phyloP scores from a whole-genome alignment of 352 stramenopile species.

The Pelagophyceae sp. region DNA sequence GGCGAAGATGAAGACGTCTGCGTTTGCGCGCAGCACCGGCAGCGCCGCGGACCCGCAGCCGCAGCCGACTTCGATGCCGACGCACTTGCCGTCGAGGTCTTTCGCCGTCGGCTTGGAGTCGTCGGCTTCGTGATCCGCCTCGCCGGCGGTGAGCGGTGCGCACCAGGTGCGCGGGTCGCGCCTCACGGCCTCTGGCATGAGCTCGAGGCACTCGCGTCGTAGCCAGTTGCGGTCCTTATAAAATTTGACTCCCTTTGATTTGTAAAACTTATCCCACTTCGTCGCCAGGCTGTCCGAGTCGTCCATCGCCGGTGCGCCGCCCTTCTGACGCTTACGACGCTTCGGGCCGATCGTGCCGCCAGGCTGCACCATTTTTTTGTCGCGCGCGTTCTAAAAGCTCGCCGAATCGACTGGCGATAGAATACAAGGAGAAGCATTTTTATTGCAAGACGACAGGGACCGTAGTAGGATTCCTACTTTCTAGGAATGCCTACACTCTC shows the following conservation, averaged over 20 bases:
- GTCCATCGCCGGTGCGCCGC: no score
- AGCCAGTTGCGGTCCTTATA: slow-evolving; percentile 19
- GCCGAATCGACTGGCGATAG: no score
- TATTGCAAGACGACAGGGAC: no score
- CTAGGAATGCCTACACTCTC: no score
- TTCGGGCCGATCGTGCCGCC: no score
- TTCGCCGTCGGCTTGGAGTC: not conserved
- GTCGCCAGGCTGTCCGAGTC: not conserved
- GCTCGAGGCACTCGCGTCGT: slow-evolving; percentile 6
- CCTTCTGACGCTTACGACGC: no score
- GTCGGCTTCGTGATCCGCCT: not conserved
- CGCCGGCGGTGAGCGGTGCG: not conserved
- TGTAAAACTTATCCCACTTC: slow-evolving; percentile 6
- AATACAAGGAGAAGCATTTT: no score
- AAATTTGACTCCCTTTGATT: not conserved
- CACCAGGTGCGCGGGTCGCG: not conserved
- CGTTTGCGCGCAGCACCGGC: slow-evolving; percentile 11
- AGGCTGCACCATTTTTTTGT: no score
- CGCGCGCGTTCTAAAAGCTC: no score
- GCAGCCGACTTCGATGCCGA: slow-evolving; percentile 15
- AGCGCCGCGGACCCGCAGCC: slow-evolving; percentile 11
- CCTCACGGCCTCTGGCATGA: slow-evolving; percentile 8
- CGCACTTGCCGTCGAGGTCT: not conserved
- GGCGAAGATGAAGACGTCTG: not conserved
- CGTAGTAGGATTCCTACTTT: no score